Conservation (phyloP, 345 rosid genomes). For the Odontarrhena argentea region DNA sequence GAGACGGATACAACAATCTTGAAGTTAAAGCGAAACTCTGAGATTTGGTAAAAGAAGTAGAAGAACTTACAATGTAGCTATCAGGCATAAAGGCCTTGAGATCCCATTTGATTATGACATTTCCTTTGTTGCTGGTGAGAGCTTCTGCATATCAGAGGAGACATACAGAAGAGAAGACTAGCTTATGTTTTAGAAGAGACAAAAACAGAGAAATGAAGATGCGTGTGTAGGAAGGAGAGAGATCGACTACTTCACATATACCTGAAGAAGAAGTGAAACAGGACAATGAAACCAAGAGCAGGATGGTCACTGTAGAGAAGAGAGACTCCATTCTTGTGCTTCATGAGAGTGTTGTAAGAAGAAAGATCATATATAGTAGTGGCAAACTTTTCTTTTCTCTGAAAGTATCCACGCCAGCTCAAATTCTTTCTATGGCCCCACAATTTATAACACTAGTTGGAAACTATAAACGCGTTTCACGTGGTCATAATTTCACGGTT, state of each 20-base stretch:
- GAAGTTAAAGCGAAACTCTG: not conserved
- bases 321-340: conserved; percentile 51
- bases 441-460: too few species aligned
- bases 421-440: too few species aligned
- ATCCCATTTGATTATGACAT: conserved; percentile 93
- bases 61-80: conserved; percentile 79
- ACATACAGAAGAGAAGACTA: too few species aligned
- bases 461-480: too few species aligned
- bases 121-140: conserved; percentile 58
- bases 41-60: not conserved
- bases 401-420: too few species aligned
- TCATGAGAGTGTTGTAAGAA: not conserved
- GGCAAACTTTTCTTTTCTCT: too few species aligned
- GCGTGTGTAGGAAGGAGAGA: not conserved
- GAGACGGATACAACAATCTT: not conserved
- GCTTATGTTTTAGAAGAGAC: conserved; percentile 6
- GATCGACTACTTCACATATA: conserved; percentile 25
- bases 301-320: conserved; percentile 37
- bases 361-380: too few species aligned
- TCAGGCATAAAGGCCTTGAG: conserved; percentile 77
- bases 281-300: conserved; percentile 56
- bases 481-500: too few species aligned
- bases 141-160: conserved; percentile 34
- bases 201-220: conserved; percentile 9
- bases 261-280: conserved; percentile 64